These are phyloP conservation scores for Lanmaoa pseudosensibilis DNA, from an alignment of 768 basidiomycete genomes.

Conservation along the genomic window DNA sequence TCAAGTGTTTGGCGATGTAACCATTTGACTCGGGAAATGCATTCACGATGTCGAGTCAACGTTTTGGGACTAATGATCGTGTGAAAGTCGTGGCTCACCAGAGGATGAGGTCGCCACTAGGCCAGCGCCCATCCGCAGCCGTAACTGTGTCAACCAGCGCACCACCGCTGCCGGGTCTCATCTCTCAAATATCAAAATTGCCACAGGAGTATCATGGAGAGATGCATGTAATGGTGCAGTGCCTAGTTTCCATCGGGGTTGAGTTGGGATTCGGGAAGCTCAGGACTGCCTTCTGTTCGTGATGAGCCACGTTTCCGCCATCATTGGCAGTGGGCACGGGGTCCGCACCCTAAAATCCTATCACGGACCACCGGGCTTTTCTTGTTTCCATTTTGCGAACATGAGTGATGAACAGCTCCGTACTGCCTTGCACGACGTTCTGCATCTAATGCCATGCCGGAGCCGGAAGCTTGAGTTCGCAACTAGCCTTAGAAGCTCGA, in stretches of 20 bases:
- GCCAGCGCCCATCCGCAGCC: too few species aligned
- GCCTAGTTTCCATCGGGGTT: background rate
- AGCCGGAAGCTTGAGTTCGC: background rate
- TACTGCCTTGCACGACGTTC: background rate
- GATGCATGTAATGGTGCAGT: background rate
- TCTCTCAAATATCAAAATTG: background rate
- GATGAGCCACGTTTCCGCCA: background rate
- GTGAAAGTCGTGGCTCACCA: too few species aligned
- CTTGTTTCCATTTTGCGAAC: constrained; percentile 12
- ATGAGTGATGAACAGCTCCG: background rate
- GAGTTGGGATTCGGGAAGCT: background rate
- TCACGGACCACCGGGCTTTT: background rate
- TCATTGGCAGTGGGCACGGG: background rate
- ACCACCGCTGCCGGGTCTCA: background rate
- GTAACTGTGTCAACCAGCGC: background rate
- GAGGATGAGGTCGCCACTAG: too few species aligned
- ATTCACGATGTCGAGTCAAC: too few species aligned
- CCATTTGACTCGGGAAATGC: too few species aligned
- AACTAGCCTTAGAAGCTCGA: background rate
- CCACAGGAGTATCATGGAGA: background rate
- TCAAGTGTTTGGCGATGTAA: too few species aligned
- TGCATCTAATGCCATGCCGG: too few species aligned
- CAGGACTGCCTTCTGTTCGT: background rate
- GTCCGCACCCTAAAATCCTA: background rate
- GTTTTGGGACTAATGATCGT: too few species aligned